A percentile compares a stretch with the other conserved stretches of the same genome.
These are phyloP conservation scores for Mycocentrospora acerina DNA, from an alignment of 2,329 filamentous ascomycete species.

Conservation along the genomic window DNA sequence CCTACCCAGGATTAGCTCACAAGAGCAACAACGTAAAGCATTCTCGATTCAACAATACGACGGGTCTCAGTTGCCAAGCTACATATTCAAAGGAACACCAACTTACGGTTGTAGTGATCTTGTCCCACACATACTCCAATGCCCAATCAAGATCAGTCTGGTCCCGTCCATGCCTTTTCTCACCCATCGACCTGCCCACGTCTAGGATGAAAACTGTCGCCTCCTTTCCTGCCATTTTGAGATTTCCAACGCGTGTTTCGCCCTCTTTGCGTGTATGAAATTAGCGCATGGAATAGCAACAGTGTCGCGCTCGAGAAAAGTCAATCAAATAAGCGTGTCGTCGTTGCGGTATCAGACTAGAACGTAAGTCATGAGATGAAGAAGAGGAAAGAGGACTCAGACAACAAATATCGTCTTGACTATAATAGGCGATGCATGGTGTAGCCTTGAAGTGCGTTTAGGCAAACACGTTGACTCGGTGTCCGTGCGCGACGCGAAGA, in stretches of 20 bases:
- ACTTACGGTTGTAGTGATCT: slow-evolving; percentile 72
- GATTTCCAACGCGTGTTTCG: slow-evolving; percentile 1
- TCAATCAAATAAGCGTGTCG: not conserved
- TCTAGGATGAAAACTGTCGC: slow-evolving; percentile 91
- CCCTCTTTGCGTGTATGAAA: slow-evolving; percentile 2
- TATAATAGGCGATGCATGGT: not conserved
- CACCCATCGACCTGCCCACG: slow-evolving; percentile 80
- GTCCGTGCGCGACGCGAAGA: no score
- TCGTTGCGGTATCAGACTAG: not conserved
- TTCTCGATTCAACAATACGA: slow-evolving; percentile 1
- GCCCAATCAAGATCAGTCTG: slow-evolving; percentile 86
- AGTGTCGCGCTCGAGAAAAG: not conserved
- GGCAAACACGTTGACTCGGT: slow-evolving; percentile 30
- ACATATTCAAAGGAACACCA: slow-evolving; percentile 26
- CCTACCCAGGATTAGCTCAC: slow-evolving; percentile 38
- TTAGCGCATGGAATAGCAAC: not conserved
- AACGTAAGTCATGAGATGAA: not conserved
- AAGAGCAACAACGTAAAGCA: not conserved
- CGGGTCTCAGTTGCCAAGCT: slow-evolving; percentile 9
- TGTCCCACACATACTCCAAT: slow-evolving; percentile 94
- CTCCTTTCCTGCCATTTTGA: slow-evolving; percentile 86
- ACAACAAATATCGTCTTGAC: slow-evolving; percentile 4
- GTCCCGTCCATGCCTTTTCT: slow-evolving; percentile 67
- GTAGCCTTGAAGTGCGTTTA: slow-evolving; percentile 20
- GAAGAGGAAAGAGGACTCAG: not conserved